phyloP scores from a whole-genome alignment of 2,329 filamentous ascomycete genomes.

The Pseudogymnoascus pannorum region DNA sequence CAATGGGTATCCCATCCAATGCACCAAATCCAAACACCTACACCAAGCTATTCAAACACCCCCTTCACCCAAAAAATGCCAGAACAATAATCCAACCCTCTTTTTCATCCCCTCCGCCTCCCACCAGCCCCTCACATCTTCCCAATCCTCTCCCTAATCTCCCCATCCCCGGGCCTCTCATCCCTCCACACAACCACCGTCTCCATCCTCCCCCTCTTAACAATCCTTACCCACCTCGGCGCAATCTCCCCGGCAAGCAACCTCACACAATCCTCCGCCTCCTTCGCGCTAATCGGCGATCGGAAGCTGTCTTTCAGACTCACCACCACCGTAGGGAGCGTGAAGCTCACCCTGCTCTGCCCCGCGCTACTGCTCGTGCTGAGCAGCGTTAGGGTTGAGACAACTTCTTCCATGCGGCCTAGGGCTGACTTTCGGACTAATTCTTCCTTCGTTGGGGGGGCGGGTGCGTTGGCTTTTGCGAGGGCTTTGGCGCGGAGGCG shows the following conservation, averaged over 20 bases:
- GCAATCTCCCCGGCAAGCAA: conserved; percentile 40
- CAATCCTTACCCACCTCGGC: conserved; percentile 42
- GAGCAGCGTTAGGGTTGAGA: conserved; percentile 60
- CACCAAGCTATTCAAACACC: neutral
- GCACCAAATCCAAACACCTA: neutral
- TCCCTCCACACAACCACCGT: conserved; percentile 38
- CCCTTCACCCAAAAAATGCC: neutral
- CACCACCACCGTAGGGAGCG: conserved; percentile 53
- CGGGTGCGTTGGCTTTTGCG: conserved; percentile 37
- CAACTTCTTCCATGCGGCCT: conserved; percentile 61
- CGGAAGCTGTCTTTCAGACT: conserved; percentile 61
- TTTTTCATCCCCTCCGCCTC: neutral
- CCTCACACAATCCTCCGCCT: conserved; percentile 40
- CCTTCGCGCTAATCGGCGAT: conserved; percentile 38
- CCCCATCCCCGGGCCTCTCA: conserved; percentile 21
- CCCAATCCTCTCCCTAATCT: conserved; percentile 19
- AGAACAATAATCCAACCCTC: neutral
- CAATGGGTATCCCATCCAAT: conserved; percentile 1
- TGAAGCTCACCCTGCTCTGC: conserved; percentile 56
- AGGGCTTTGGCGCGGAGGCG: conserved; percentile 66
- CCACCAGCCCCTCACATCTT: neutral
- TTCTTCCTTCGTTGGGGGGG: conserved; percentile 45
- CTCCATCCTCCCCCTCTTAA: conserved; percentile 37
- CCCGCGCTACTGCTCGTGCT: conserved; percentile 44
- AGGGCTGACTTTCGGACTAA: conserved; percentile 57